Evolutionary conservation across 768 basidiomycete species (phyloP), one percentile per base, ranked within the genome.

Genomic region (Hydnomerulius pinastri): DNA sequence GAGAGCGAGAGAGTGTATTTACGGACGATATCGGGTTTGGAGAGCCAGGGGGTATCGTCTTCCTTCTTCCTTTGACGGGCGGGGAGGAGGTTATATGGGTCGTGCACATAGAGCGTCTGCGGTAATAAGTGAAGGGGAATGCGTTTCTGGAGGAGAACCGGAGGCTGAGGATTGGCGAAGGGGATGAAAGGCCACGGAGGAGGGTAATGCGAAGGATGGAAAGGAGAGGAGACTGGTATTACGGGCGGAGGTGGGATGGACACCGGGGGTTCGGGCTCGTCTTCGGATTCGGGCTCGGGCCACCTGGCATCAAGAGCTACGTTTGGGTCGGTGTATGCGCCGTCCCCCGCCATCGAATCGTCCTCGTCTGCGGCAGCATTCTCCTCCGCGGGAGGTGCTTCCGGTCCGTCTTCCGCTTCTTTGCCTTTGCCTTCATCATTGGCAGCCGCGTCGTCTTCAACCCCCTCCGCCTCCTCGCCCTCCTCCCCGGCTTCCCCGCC

Each of bases 71-170:
- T 40, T 4, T 40, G 0, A 21, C 13, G 6, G 15, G 65, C 65
- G 24, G 49, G 15, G 27, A 77, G 67, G 8, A 72, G 35, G 45
- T 60, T 57, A 54, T 65, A 76, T 0, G 77, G 76, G 48, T 77
- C 77, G 47, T 78, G 77, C 1, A 78, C 73, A 20, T 72, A 53
- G 9, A 79, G 63, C 17, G 57, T 74, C 56, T 71, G 51, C 0
- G 78, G 78, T 17, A 76, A 65, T 4, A 73, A 58, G 30, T 70
- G 48, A 4, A 64, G 48, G 0, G 73, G 68, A 27, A 76, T 56
- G 4, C 63, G 64, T 4, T 71, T 61, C 50, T 73, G 68, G 21
- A 76, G 68, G 11, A 44, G 35, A 15, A 56, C 4, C 30, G 54
- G 17, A 53, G 69, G 58, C 6, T 50, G 25, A 21, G 54, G 54